phyloP scores from a whole-genome alignment of 176 grass and related monocot genomes.

The Eragrostis curvula region DNA sequence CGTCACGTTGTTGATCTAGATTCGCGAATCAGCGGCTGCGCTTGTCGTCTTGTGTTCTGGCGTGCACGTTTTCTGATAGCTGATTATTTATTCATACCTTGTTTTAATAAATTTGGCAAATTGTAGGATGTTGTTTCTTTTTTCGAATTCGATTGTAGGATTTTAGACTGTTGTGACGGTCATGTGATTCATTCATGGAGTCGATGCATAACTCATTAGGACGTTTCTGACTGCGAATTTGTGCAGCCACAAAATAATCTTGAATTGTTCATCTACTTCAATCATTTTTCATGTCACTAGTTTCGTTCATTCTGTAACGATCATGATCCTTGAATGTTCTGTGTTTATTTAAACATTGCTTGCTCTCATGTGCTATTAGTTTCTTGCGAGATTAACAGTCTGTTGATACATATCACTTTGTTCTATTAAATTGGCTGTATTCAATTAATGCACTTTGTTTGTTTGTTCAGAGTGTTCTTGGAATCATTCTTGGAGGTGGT shows the following conservation, averaged over 20 bases:
- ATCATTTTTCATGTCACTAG: not conserved
- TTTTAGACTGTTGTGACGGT: constrained; percentile 13
- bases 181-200: not conserved
- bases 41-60: constrained; percentile 22
- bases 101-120: constrained; percentile 18
- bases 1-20: constrained; percentile 12
- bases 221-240: not conserved
- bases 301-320: not conserved
- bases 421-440: constrained; percentile 19
- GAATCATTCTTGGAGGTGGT: constrained; percentile 94
- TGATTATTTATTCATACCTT: constrained; percentile 16
- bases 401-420: not conserved
- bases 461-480: constrained; percentile 82
- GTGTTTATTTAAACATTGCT: not conserved
- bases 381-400: not conserved
- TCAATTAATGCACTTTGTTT: constrained; percentile 31
- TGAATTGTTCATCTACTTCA: constrained; percentile 16
- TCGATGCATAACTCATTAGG: constrained; percentile 26
- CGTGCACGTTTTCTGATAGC: constrained; percentile 8
- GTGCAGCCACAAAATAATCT: not conserved
- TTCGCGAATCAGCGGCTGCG: constrained; percentile 28
- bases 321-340: not conserved
- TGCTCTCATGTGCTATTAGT: constrained; percentile 8
- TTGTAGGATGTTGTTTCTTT: not conserved
- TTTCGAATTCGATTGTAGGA: not conserved